phyloP scores from a whole-genome alignment of 2,329 filamentous ascomycete species.

The Botrytis sinoallii region DNA sequence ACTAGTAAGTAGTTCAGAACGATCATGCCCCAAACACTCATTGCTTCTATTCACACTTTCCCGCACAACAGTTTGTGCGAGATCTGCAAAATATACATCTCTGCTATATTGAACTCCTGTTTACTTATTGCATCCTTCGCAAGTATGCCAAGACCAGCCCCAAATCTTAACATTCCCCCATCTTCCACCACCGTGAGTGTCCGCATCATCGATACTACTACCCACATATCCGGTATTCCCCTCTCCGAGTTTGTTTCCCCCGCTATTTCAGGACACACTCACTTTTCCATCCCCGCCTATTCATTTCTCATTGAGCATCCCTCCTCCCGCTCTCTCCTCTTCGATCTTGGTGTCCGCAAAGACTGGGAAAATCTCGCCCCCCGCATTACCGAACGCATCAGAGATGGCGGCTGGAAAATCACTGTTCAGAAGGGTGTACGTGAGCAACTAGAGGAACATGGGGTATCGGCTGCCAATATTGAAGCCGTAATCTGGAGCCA shows the following conservation, averaged over 20 bases:
- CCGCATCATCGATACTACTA: conserved; percentile 38
- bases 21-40: neutral
- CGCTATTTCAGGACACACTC: conserved; percentile 39
- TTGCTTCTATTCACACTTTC: neutral
- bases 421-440: neutral
- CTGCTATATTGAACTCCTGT: neutral
- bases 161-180: conserved; percentile 35
- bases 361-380: conserved; percentile 37
- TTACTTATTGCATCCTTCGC: neutral
- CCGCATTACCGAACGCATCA: conserved; percentile 26
- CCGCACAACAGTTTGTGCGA: neutral
- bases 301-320: conserved; percentile 26
- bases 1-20: neutral
- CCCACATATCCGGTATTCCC: conserved; percentile 30
- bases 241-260: conserved; percentile 28
- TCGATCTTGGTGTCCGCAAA: conserved; percentile 36
- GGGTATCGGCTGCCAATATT: conserved; percentile 37
- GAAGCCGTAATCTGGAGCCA: conserved; percentile 43
- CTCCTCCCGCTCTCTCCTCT: conserved; percentile 24
- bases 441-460: conserved; percentile 27
- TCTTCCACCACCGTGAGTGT: conserved; percentile 37
- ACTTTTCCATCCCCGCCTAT: conserved; percentile 30
- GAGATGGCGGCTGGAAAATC: conserved; percentile 29
- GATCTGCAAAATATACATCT: conserved; percentile 10
- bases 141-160: neutral